These are phyloP conservation scores for Tetradesmus lagerheimii DNA, from an alignment of 139 green algal species.

Conservation along the genomic window DNA sequence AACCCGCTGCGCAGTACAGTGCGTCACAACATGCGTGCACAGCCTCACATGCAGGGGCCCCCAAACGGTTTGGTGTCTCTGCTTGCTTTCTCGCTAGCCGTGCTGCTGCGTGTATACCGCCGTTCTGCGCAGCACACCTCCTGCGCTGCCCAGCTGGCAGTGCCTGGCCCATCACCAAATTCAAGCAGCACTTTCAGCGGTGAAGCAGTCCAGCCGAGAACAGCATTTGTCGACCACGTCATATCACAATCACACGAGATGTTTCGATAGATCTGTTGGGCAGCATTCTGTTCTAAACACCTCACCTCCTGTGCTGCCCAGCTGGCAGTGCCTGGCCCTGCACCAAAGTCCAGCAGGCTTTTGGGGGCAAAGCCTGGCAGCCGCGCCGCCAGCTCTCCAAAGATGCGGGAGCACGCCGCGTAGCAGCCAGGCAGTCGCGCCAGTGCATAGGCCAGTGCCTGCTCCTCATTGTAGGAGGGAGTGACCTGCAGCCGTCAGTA, in stretches of 20 bases:
- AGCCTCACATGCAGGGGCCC: no score
- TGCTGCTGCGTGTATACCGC: no score
- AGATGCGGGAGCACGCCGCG: slow-evolving; percentile 33
- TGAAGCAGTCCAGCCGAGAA: no score
- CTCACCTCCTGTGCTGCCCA: slow-evolving; percentile 78
- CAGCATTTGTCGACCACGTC: no score
- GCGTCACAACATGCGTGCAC: no score
- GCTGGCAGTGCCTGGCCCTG: slow-evolving; percentile 78
- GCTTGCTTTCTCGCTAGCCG: no score
- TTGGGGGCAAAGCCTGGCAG: slow-evolving; percentile 60
- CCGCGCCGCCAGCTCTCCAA: slow-evolving; percentile 32
- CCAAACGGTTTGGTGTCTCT: no score
- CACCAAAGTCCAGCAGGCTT: slow-evolving; percentile 81
- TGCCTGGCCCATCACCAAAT: slow-evolving; percentile 82
- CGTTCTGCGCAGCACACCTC: slow-evolving; percentile 56
- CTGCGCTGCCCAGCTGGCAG: slow-evolving; percentile 77
- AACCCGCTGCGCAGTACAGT: no score
- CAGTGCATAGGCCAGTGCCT: slow-evolving; percentile 52
- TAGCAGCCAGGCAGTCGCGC: slow-evolving; percentile 45
- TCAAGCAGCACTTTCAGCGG: no score
- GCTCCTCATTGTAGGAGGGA: background rate
- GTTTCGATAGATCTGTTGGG: no score
- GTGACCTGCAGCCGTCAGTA: background rate
- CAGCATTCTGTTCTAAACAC: no score
- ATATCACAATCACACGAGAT: no score